Percentiles rank a stretch among this genome's conserved stretches.
Evolutionary conservation across 495 filamentous ascomycete genomes (phyloP).

Genomic region (Sabuloglossum arenarium): DNA sequence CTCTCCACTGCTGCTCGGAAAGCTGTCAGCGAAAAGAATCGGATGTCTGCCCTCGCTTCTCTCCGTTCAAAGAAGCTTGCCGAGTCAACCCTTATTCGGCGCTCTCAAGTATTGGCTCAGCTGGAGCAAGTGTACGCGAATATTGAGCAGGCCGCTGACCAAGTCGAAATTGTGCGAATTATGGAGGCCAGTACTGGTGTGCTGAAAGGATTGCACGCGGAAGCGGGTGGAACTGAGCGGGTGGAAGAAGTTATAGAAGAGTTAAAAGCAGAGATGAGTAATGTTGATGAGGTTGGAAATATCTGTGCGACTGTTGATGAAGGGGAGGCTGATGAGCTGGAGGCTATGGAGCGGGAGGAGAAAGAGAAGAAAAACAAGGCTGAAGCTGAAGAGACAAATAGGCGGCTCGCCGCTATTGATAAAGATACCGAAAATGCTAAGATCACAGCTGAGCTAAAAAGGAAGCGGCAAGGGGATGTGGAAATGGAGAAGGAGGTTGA

Average conservation of each 20-base stretch:
- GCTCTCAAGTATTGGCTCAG: conserved; percentile 51
- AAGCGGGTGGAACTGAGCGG: conserved; percentile 54
- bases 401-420: conserved; percentile 23
- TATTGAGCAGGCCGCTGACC: conserved; percentile 69
- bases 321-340: conserved; percentile 67
- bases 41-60: conserved; percentile 48
- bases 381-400: conserved; percentile 21
- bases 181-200: conserved; percentile 61
- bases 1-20: conserved; percentile 35
- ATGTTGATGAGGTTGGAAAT: conserved; percentile 61
- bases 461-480: background rate
- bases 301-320: conserved; percentile 63
- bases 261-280: conserved; percentile 58
- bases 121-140: conserved; percentile 59
- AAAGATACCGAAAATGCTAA: conserved; percentile 14
- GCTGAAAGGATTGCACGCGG: conserved; percentile 46
- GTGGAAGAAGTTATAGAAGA: conserved; percentile 57
- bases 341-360: conserved; percentile 49
- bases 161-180: conserved; percentile 55
- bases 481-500: conserved; percentile 10
- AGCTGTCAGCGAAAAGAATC: conserved; percentile 48
- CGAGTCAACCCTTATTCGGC: conserved; percentile 45
- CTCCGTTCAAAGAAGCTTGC: conserved; percentile 66
- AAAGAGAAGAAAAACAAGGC: conserved; percentile 28
- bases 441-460: conserved; percentile 14